Base-by-base conservation (phyloP, 2,329 filamentous ascomycete species). In the Aaosphaeria arxii region DNA sequence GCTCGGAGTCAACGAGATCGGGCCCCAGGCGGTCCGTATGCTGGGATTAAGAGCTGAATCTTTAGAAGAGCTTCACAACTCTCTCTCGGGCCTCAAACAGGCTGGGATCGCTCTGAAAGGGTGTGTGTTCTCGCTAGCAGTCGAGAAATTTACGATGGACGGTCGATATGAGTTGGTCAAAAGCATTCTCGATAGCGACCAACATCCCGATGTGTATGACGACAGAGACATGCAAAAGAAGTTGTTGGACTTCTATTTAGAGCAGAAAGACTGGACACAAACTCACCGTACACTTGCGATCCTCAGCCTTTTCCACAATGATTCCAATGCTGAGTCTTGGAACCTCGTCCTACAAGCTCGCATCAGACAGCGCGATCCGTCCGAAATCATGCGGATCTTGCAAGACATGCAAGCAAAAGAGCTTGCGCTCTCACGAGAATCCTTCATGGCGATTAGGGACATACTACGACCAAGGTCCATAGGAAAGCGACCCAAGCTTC, bases 11-110 rank as follows among this genome's bases (percentile, higher is more conserved):
- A 77, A 82, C 42, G 74, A 77, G 33, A 86, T 96, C 52, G 91
- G 91, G 0, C 86, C 90, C 0, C 73, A 87, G 13, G 87, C 89
- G 4, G 66, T 96, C 17, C 87, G 91, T 54, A 86, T 91, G 41
- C 83, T 96, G 67, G 89, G 85, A 4, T 68, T 87, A 7, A 80
- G 88, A 59, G 82, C 87, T 45, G 67, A 74, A 1, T 78, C 78
- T 7, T 67, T 82, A 0, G 71, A 77, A 31, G 79, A 77, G 5
- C 73, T 94, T n/a, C 61, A 76, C 28, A 64, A 73, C 1, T 81
- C 83, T 31, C 77, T 95, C 29, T 66, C 76, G 29, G 77, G 83
- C 46, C 74, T 96, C 3, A 74, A 80, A 50, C 71, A 77, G 44
- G 73, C 82, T 5, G 83, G 82, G 0, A 87, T 96, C 30, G 74